These are phyloP conservation scores for Canna indica DNA, from an alignment of 176 grass and related monocot species.

Conservation along the genomic window DNA sequence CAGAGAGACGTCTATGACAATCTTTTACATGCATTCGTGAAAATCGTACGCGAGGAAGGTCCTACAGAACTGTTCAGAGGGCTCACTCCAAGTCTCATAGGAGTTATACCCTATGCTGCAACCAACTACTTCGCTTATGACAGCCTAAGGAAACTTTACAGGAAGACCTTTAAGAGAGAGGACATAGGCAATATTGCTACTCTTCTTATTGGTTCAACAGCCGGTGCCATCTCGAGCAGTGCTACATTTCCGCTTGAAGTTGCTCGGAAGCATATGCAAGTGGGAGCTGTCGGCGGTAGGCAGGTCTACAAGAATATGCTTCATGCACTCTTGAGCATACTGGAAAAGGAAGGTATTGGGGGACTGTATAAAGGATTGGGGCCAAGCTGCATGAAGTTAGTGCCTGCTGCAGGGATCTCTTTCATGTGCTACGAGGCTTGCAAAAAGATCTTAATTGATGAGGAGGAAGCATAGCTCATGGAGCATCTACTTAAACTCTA, in stretches of 20 bases:
- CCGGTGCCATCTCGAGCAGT: slow-evolving; percentile 61
- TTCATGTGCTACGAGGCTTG: slow-evolving; percentile 94
- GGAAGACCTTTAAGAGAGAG: slow-evolving; percentile 26
- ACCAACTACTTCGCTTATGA: slow-evolving; percentile 81
- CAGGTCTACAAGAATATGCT: slow-evolving; percentile 60
- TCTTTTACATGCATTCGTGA: slow-evolving; percentile 53
- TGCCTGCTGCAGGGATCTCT: slow-evolving; percentile 82
- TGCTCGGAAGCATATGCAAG: slow-evolving; percentile 74
- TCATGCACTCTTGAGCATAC: slow-evolving; percentile 62
- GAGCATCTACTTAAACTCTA: not conserved
- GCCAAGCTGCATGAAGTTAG: slow-evolving; percentile 80
- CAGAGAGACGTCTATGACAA: slow-evolving; percentile 69
- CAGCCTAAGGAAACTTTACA: slow-evolving; percentile 42
- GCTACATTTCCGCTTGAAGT: slow-evolving; percentile 91
- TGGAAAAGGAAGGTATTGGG: slow-evolving; percentile 39
- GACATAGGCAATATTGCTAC: slow-evolving; percentile 38
- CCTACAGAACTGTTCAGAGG: slow-evolving; percentile 64
- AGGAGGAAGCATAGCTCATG: not conserved
- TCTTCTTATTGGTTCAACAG: slow-evolving; percentile 55
- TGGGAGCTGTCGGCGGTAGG: slow-evolving; percentile 58
- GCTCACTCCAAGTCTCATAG: slow-evolving; percentile 62
- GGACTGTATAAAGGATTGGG: slow-evolving; percentile 68
- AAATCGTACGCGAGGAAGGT: slow-evolving; percentile 54
- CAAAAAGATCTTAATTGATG: slow-evolving; percentile 53
- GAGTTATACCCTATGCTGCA: slow-evolving; percentile 70